These are phyloP conservation scores for Xylariaceae sp. DNA, from an alignment of 2,329 filamentous ascomycete genomes.

Conservation along the genomic window DNA sequence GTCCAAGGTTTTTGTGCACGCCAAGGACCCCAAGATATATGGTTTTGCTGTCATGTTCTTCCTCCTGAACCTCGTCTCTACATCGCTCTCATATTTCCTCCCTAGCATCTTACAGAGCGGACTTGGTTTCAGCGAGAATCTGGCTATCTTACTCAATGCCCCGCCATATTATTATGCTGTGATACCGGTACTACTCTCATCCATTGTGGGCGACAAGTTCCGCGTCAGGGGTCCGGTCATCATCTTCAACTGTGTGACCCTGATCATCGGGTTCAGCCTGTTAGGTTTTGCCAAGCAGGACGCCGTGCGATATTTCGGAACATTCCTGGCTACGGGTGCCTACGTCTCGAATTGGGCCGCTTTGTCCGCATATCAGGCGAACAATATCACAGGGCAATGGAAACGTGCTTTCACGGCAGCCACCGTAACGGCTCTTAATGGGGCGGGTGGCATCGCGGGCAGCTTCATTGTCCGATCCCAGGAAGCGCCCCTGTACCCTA, in stretches of 20 bases:
- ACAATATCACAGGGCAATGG: constrained; percentile 62
- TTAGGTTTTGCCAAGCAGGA: constrained; percentile 58
- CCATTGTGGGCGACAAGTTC: constrained; percentile 57
- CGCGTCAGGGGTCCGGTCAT: constrained; percentile 60
- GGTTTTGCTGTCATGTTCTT: constrained; percentile 63
- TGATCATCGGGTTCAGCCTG: constrained; percentile 62
- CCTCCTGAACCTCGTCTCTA: constrained; percentile 62
- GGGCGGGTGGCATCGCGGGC: constrained; percentile 60
- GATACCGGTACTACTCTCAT: constrained; percentile 60
- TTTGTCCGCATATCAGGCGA: constrained; percentile 58
- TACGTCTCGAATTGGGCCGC: constrained; percentile 68
- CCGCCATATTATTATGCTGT: constrained; percentile 66
- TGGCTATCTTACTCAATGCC: constrained; percentile 58
- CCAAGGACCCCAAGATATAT: constrained; percentile 58
- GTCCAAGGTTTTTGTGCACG: constrained; percentile 52
- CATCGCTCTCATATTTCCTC: constrained; percentile 61
- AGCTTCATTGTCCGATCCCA: constrained; percentile 60
- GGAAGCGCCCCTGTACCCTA: constrained; percentile 60
- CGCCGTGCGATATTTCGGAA: constrained; percentile 59
- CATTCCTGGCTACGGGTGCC: constrained; percentile 62
- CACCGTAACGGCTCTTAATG: constrained; percentile 56
- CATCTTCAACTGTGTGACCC: constrained; percentile 57
- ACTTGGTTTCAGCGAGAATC: constrained; percentile 49
- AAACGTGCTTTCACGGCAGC: constrained; percentile 60
- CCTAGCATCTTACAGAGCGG: constrained; percentile 56